Evolutionary conservation across 2,329 filamentous ascomycete genomes (phyloP).

Genomic region (Drechslerella coelobrocha): DNA sequence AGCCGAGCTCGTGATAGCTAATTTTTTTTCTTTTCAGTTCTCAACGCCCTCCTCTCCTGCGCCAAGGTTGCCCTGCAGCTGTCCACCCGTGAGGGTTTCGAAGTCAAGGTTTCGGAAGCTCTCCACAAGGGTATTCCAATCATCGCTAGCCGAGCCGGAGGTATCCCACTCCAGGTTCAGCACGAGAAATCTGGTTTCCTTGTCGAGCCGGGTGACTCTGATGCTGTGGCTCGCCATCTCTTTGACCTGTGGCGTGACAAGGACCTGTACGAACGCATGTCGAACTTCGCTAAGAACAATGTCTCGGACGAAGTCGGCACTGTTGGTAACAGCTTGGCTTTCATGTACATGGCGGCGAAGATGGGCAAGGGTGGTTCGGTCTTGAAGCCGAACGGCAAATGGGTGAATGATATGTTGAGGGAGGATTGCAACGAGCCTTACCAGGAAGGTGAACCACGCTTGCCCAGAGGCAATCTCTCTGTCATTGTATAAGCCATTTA

Average conservation of each 20-base stretch:
- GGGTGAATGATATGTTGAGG: slow-evolving; percentile 77
- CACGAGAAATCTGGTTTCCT: slow-evolving; percentile 75
- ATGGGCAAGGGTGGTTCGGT: slow-evolving; percentile 66
- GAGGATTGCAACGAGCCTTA: slow-evolving; percentile 70
- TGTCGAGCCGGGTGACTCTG: slow-evolving; percentile 73
- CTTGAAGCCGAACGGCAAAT: slow-evolving; percentile 68
- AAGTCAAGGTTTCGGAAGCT: slow-evolving; percentile 85
- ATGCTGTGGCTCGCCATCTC: slow-evolving; percentile 72
- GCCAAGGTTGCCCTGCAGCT: slow-evolving; percentile 78
- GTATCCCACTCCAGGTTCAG: slow-evolving; percentile 79
- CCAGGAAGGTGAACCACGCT: slow-evolving; percentile 65
- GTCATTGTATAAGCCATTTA: slow-evolving; percentile 45
- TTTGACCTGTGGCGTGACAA: slow-evolving; percentile 71
- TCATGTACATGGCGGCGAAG: slow-evolving; percentile 78
- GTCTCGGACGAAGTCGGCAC: slow-evolving; percentile 84
- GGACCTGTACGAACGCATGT: slow-evolving; percentile 71
- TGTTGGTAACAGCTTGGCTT: slow-evolving; percentile 76
- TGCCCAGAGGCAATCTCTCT: slow-evolving; percentile 61
- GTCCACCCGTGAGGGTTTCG: slow-evolving; percentile 81
- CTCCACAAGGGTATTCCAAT: slow-evolving; percentile 80
- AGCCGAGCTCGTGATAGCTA: background rate
- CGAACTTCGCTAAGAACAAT: slow-evolving; percentile 67
- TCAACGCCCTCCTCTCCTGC: slow-evolving; percentile 76
- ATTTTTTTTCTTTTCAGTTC: slow-evolving; percentile 58
- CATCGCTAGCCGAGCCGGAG: slow-evolving; percentile 77